These are phyloP conservation scores for Theobroma grandiflorum DNA, from an alignment of 441 rosid species.

Conservation along the genomic window DNA sequence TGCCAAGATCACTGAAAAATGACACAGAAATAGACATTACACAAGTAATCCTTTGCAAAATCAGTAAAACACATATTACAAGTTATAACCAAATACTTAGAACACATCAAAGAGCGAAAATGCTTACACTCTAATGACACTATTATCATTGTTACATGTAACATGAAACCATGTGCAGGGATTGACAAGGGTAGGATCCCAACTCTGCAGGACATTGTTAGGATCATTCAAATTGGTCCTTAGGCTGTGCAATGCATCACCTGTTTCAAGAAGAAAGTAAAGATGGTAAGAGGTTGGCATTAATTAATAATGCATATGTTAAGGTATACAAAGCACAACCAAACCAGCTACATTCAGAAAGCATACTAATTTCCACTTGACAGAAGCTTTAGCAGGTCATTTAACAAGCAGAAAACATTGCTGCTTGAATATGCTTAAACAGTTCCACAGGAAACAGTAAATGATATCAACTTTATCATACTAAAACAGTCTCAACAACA, in stretches of 20 bases:
- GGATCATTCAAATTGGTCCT: constrained; percentile 80
- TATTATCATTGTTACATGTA: constrained; percentile 93
- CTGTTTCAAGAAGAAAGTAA: constrained; percentile 48
- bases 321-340: neutral
- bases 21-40: constrained; percentile 17
- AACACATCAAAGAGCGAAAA: constrained; percentile 25
- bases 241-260: constrained; percentile 93
- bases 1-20: constrained; percentile 80
- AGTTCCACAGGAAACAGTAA: neutral
- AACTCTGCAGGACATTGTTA: constrained; percentile 91
- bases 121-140: constrained; percentile 92
- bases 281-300: neutral
- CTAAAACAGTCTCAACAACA: neutral
- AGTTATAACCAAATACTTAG: neutral
- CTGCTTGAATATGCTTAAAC: constrained; percentile 19
- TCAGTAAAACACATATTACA: neutral
- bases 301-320: neutral
- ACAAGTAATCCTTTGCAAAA: constrained; percentile 8
- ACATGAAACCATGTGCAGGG: constrained; percentile 99
- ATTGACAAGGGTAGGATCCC: constrained; percentile 99
- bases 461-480: constrained; percentile 8
- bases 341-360: constrained; percentile 7
- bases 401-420: constrained; percentile 10
- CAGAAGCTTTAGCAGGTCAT: neutral
- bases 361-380: neutral